phyloP scores from a whole-genome alignment of 345 rosid genomes.

The Heritiera fomes region DNA sequence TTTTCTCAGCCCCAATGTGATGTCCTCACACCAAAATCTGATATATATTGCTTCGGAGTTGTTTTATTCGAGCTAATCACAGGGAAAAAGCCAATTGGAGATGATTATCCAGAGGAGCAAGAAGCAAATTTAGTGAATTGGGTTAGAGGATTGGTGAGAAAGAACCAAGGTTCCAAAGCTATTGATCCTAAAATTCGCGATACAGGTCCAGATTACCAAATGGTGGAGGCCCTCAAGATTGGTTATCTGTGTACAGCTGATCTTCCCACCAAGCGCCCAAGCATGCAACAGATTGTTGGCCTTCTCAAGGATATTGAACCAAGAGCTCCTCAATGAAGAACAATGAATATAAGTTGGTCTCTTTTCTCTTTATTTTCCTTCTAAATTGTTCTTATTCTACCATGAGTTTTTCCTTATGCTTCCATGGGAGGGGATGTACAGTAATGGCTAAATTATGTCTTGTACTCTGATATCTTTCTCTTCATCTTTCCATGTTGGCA shows the following conservation, averaged over 20 bases:
- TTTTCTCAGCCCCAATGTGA: slow-evolving; percentile 57
- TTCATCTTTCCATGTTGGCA: slow-evolving; percentile 29
- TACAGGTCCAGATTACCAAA: slow-evolving; percentile 60
- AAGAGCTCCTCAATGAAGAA: slow-evolving; percentile 37
- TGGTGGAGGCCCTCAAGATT: slow-evolving; percentile 87
- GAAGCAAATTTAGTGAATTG: slow-evolving; percentile 60
- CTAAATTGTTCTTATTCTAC: slow-evolving; percentile 15
- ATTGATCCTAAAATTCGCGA: slow-evolving; percentile 75
- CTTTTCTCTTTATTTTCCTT: neutral
- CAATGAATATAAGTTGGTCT: slow-evolving; percentile 20
- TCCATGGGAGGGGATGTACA: slow-evolving; percentile 35
- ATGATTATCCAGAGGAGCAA: slow-evolving; percentile 69
- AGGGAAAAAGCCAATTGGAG: slow-evolving; percentile 71
- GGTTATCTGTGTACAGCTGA: slow-evolving; percentile 93
- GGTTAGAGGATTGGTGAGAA: slow-evolving; percentile 73
- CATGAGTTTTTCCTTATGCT: slow-evolving; percentile 26
- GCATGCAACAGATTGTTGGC: slow-evolving; percentile 95
- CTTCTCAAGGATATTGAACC: slow-evolving; percentile 94
- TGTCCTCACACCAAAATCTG: slow-evolving; percentile 73
- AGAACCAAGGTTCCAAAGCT: slow-evolving; percentile 57
- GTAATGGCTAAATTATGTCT: slow-evolving; percentile 24
- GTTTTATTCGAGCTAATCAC: slow-evolving; percentile 80
- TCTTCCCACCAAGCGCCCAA: slow-evolving; percentile 83
- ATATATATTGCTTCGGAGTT: slow-evolving; percentile 89
- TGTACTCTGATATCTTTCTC: slow-evolving; percentile 19